Conservation (phyloP, 805 yeast species). For the Hanseniaspora opuntiae region DNA sequence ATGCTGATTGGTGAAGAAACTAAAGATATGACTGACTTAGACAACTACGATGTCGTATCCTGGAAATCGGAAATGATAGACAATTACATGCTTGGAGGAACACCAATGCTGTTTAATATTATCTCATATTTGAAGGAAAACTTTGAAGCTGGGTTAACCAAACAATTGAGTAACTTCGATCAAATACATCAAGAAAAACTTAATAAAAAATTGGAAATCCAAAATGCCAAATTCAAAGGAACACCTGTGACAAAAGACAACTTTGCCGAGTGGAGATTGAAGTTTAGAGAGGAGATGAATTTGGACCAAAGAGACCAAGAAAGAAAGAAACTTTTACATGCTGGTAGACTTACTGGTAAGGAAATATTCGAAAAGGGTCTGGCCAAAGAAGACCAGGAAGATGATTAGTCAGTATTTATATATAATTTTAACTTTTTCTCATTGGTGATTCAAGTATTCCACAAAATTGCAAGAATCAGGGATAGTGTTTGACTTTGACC, state of each 20-base stretch:
- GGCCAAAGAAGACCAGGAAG: slow-evolving; percentile 44
- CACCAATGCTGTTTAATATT: slow-evolving; percentile 80
- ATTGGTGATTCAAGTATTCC: neutral
- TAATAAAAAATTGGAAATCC: slow-evolving; percentile 57
- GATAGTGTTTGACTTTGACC: slow-evolving; percentile 88
- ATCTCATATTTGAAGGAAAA: slow-evolving; percentile 66
- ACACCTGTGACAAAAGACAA: slow-evolving; percentile 74
- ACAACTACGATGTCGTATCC: neutral
- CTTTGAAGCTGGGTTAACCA: slow-evolving; percentile 55
- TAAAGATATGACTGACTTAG: slow-evolving; percentile 2
- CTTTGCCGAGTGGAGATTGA: slow-evolving; percentile 57
- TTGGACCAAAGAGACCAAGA: slow-evolving; percentile 44
- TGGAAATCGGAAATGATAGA: slow-evolving; percentile 17
- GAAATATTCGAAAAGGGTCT: slow-evolving; percentile 85
- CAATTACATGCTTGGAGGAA: slow-evolving; percentile 62
- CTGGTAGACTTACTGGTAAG: slow-evolving; percentile 70
- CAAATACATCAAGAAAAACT: slow-evolving; percentile 45
- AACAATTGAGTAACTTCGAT: slow-evolving; percentile 43
- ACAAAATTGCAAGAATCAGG: slow-evolving; percentile 25
- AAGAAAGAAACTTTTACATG: slow-evolving; percentile 45
- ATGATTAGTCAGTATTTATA: slow-evolving; percentile 16
- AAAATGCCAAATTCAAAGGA: slow-evolving; percentile 80
- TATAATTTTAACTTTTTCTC: neutral
- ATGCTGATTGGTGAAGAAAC: neutral
- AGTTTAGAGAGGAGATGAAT: slow-evolving; percentile 62